Evolutionary conservation across 805 yeast genomes (phyloP).

Genomic region (Citeromyces nyonsensis): DNA sequence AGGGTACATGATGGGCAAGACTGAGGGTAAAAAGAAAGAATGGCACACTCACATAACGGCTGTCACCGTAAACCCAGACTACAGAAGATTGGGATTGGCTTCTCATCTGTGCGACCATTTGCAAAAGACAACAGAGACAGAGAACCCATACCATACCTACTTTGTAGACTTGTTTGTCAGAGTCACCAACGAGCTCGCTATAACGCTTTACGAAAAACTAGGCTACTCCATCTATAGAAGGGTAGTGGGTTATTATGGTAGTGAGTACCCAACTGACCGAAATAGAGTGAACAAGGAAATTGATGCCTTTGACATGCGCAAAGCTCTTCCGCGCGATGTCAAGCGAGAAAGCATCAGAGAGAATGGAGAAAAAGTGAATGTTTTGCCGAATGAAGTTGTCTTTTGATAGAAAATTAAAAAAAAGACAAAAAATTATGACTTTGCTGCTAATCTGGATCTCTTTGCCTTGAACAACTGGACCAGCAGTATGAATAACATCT

Average conservation of each 20-base stretch:
- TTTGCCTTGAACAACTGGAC: conserved; percentile 2
- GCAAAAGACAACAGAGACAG: conserved; percentile 58
- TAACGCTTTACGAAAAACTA: conserved; percentile 67
- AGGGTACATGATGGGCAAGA: conserved; percentile 91
- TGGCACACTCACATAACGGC: conserved; percentile 98
- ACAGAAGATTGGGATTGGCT: conserved; percentile 78
- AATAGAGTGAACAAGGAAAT: conserved; percentile 41
- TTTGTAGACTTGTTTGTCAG: conserved; percentile 88
- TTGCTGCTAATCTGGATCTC: neutral
- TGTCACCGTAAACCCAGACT: conserved; percentile 74
- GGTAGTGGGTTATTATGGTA: conserved; percentile 79
- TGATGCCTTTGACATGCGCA: conserved; percentile 86
- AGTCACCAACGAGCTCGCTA: conserved; percentile 69
- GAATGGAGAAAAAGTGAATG: conserved; percentile 45
- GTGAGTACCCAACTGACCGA: conserved; percentile 22
- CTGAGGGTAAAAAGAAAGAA: conserved; percentile 72
- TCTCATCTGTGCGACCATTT: conserved; percentile 60
- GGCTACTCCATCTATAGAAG: conserved; percentile 80
- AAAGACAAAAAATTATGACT: conserved; percentile 4
- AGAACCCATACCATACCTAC: conserved; percentile 60
- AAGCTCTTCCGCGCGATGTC: conserved; percentile 40
- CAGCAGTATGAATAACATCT: conserved; percentile 4
- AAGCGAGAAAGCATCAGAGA: conserved; percentile 34
- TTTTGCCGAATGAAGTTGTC: conserved; percentile 50
- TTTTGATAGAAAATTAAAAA: too few relatives aligned